Base-by-base conservation (phyloP, 768 basidiomycete genomes). In the Trametopsis cervina region DNA sequence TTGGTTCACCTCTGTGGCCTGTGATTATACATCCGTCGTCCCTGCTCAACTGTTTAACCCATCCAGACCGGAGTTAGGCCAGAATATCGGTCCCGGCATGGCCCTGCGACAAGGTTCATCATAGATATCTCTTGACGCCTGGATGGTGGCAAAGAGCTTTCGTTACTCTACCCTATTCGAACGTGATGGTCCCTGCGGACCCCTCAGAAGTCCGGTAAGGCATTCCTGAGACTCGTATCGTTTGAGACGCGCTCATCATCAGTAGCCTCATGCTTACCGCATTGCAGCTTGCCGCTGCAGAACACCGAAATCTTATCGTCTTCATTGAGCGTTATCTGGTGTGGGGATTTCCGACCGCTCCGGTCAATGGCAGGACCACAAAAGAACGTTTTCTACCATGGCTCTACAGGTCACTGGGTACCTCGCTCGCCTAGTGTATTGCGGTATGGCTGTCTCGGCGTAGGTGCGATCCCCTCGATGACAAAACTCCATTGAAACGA, bases 41-140 rank as follows among this genome's bases (percentile, higher is more conserved):
- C 29, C 29, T 33, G 29, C 29, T 33, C 23, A 29, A 36, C 44
- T 22, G 44, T 15, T 46, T 24, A 9, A 24, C 35, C 18, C 33
- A 7, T 20, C 44, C 22, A 46, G 33, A 46, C 25, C 44, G 35
- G 44, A 38, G 44, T 46, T 46, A 46, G 44, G 44, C 44, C 29
- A 17, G n/a, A 18, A 36, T 20, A 18, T 17, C 13, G n/a, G 33
- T 5, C n/a, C 24, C 24, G 24, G 29, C 20, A 44, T 27, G n/a
- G 29, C 12, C 24, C 27, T 26, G 27, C 18, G 24, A 22, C 15
- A 44, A 17, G 39, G 15, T 22, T 40, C 35, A 11, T 40, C 39
- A 40, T 40, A 9, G 15, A 15, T 15, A 33, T 33, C 9, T 15
- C 15, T 7, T 33, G 9, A 15, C 15, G 29, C 9, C 29, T 33